A percentile compares a stretch with the other conserved stretches of the same genome.
These are phyloP conservation scores for Mesotaenium endlicherianum DNA, from an alignment of 139 green algal species.

Conservation along the genomic window DNA sequence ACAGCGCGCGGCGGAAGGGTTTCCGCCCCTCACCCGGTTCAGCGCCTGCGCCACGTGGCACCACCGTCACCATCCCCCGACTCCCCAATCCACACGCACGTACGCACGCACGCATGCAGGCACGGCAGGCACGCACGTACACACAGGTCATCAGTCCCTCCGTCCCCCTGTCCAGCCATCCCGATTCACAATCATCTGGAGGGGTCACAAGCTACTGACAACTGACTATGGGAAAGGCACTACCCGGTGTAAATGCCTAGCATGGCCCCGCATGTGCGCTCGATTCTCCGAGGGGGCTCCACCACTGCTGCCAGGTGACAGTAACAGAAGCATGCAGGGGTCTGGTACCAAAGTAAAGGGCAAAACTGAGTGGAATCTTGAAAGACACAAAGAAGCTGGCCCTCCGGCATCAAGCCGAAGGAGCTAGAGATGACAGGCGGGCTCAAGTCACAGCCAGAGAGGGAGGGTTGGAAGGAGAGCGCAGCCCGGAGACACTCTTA, in stretches of 20 bases:
- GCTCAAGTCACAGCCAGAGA: too few relatives aligned
- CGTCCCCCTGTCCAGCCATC: not conserved
- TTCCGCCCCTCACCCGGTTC: not conserved
- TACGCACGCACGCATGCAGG: not conserved
- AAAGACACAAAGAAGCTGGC: too few relatives aligned
- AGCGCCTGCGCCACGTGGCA: constrained; percentile 1
- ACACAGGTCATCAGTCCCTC: not conserved
- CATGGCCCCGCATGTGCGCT: too few relatives aligned
- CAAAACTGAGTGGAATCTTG: too few relatives aligned
- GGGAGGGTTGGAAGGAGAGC: too few relatives aligned
- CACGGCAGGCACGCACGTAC: not conserved
- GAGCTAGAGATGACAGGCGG: too few relatives aligned
- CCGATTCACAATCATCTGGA: not conserved
- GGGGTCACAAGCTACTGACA: not conserved
- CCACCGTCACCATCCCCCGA: not conserved
- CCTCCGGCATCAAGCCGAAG: too few relatives aligned
- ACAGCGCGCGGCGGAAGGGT: not conserved
- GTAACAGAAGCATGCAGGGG: too few relatives aligned
- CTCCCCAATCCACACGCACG: not conserved
- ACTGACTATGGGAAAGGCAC: not conserved
- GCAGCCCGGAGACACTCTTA: too few relatives aligned
- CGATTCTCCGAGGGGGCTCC: too few relatives aligned
- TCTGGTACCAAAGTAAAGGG: too few relatives aligned
- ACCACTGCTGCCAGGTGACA: too few relatives aligned
- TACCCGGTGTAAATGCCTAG: not conserved